These are phyloP conservation scores for Plasmodium knowlesi DNA, from an alignment of 169 alveolate genomes.

Conservation along the genomic window DNA sequence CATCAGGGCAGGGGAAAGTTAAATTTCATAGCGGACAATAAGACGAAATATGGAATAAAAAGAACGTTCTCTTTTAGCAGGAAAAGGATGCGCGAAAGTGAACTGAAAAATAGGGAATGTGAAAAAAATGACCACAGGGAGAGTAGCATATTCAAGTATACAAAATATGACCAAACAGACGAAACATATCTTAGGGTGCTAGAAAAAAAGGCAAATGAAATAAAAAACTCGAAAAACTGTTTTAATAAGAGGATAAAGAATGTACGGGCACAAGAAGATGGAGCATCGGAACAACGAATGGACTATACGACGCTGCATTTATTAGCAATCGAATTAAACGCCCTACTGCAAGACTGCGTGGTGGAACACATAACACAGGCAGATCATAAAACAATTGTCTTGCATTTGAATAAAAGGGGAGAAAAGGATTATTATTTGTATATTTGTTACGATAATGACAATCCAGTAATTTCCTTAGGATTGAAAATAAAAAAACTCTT, in stretches of 20 bases:
- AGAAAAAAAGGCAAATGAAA: conserved; percentile 65
- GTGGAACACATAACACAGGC: conserved; percentile 71
- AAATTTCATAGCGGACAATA: conserved; percentile 10
- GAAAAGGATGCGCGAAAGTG: not conserved
- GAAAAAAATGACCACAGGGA: not conserved
- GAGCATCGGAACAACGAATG: not conserved
- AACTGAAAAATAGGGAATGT: not conserved
- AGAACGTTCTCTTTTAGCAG: not conserved
- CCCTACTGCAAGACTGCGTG: conserved; percentile 28
- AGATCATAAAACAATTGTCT: conserved; percentile 53
- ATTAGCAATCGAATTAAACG: conserved; percentile 44
- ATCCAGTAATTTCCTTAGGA: conserved; percentile 66
- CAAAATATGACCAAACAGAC: conserved; percentile 29
- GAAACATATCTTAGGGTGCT: conserved; percentile 18
- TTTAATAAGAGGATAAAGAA: conserved; percentile 41
- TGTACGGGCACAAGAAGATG: not conserved
- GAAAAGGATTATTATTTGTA: conserved; percentile 60
- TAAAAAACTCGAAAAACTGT: conserved; percentile 50
- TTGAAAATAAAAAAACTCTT: conserved; percentile 64
- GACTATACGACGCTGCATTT: conserved; percentile 67
- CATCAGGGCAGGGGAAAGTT: conserved; percentile 8
- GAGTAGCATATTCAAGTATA: conserved; percentile 8
- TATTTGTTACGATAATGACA: conserved; percentile 58
- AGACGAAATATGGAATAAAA: not conserved
- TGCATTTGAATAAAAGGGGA: conserved; percentile 41